phyloP scores from a whole-genome alignment of 495 filamentous ascomycete species.

The Platismatia glauca region DNA sequence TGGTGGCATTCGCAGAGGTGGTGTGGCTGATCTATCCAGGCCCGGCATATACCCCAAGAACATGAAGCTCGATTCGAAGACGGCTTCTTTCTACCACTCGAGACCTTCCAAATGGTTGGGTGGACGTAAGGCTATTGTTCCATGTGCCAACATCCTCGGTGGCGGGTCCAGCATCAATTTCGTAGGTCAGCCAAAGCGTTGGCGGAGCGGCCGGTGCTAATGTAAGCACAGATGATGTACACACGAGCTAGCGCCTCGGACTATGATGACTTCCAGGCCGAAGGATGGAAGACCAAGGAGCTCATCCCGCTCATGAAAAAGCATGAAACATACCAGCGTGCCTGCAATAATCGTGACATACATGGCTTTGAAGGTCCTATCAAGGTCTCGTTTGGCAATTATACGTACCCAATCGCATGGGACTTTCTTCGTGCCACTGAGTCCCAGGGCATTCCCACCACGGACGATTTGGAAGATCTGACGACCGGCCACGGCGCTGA shows the following conservation, averaged over 20 bases:
- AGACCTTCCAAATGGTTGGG: constrained; percentile 63
- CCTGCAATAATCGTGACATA: constrained; percentile 63
- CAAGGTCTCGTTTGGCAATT: constrained; percentile 77
- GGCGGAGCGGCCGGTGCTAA: neutral
- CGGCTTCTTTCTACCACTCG: constrained; percentile 77
- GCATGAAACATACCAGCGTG: constrained; percentile 74
- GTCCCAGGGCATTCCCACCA: constrained; percentile 63
- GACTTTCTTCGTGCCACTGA: constrained; percentile 76
- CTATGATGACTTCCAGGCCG: constrained; percentile 76
- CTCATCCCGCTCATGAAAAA: constrained; percentile 74
- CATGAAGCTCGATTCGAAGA: constrained; percentile 79
- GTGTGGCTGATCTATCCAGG: constrained; percentile 25
- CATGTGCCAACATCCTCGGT: constrained; percentile 68
- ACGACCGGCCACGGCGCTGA: constrained; percentile 42
- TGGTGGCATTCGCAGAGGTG: neutral
- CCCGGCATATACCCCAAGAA: constrained; percentile 72
- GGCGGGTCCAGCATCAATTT: constrained; percentile 78
- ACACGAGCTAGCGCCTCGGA: constrained; percentile 72
- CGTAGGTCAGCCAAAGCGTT: constrained; percentile 30
- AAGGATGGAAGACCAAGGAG: constrained; percentile 74
- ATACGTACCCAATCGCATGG: constrained; percentile 62
- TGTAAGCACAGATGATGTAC: constrained; percentile 54
- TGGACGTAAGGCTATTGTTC: constrained; percentile 66
- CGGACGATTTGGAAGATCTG: constrained; percentile 62
- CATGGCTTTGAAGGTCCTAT: constrained; percentile 78